phyloP scores from a whole-genome alignment of 148 eudicot genomes.

The Mesembryanthemum crystallinum region DNA sequence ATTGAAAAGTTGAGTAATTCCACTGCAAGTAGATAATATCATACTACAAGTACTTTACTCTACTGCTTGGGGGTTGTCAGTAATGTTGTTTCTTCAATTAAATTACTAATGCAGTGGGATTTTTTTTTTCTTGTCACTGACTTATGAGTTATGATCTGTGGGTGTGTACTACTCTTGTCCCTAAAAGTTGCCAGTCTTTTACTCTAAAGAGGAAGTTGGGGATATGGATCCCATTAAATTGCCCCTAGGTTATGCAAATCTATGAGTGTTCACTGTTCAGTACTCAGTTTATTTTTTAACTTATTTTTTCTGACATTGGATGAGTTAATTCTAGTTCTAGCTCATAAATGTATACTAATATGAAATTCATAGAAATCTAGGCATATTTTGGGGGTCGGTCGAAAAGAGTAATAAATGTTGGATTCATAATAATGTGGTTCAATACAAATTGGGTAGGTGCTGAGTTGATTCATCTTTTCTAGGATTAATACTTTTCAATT shows the following conservation, averaged over 20 bases:
- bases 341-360: background rate
- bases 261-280: background rate
- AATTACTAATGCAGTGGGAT: background rate
- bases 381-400: background rate
- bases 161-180: background rate
- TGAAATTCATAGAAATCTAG: background rate
- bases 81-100: slow-evolving; percentile 17
- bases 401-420: no score
- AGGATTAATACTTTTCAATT: background rate
- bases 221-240: slow-evolving; percentile 10
- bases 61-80: slow-evolving; percentile 33
- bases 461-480: slow-evolving; percentile 1
- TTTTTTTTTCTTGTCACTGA: background rate
- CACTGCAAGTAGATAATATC: slow-evolving; percentile 24
- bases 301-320: slow-evolving; percentile 11
- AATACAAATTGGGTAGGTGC: slow-evolving; percentile 9
- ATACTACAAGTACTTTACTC: slow-evolving; percentile 18
- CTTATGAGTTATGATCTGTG: background rate
- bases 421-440: background rate
- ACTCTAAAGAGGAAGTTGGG: slow-evolving; percentile 16
- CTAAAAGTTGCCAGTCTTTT: slow-evolving; percentile 13
- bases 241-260: slow-evolving; percentile 12
- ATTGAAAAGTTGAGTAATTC: background rate
- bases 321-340: slow-evolving; percentile 14
- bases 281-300: no score